These are phyloP conservation scores for Sporothrix luriei DNA, from an alignment of 2,329 filamentous ascomycete genomes.

Conservation along the genomic window DNA sequence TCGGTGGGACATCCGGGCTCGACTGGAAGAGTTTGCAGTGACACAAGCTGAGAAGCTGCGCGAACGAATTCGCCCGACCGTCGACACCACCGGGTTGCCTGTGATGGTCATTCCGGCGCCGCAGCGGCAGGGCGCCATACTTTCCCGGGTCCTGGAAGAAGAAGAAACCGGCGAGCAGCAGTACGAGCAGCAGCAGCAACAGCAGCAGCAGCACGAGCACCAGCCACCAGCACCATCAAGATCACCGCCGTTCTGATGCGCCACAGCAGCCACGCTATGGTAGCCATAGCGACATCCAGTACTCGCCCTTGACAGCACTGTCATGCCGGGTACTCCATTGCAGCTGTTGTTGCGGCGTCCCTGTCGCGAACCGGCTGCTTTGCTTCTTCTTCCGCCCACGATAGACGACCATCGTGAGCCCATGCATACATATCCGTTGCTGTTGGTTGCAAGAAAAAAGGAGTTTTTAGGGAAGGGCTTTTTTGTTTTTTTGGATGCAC, in stretches of 20 bases:
- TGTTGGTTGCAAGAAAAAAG: conserved; percentile 4
- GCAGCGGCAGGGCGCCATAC: conserved; percentile 57
- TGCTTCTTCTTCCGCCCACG: conserved; percentile 1
- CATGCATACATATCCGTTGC: neutral
- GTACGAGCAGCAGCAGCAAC: conserved; percentile 24
- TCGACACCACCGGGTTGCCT: conserved; percentile 59
- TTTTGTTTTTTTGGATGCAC: conserved; percentile 21
- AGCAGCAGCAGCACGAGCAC: conserved; percentile 29
- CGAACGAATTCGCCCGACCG: conserved; percentile 57
- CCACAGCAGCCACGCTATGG: neutral
- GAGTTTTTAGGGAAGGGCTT: conserved; percentile 3
- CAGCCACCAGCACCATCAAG: neutral
- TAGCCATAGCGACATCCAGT: neutral
- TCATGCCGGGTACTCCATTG: neutral
- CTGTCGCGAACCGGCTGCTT: conserved; percentile 18
- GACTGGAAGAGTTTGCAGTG: conserved; percentile 63
- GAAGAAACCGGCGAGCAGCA: conserved; percentile 43
- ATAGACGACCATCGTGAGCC: neutral
- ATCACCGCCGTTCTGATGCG: neutral
- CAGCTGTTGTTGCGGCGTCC: conserved; percentile 24
- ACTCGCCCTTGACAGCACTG: neutral
- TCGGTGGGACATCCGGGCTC: conserved; percentile 60
- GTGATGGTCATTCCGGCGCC: conserved; percentile 65
- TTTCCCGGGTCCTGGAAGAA: conserved; percentile 61
- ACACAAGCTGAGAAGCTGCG: conserved; percentile 62